Evolutionary conservation across 2,329 filamentous ascomycete genomes (phyloP), one percentile per base, ranked within the genome.

Genomic region (Purpureocillium takamizusanense): DNA sequence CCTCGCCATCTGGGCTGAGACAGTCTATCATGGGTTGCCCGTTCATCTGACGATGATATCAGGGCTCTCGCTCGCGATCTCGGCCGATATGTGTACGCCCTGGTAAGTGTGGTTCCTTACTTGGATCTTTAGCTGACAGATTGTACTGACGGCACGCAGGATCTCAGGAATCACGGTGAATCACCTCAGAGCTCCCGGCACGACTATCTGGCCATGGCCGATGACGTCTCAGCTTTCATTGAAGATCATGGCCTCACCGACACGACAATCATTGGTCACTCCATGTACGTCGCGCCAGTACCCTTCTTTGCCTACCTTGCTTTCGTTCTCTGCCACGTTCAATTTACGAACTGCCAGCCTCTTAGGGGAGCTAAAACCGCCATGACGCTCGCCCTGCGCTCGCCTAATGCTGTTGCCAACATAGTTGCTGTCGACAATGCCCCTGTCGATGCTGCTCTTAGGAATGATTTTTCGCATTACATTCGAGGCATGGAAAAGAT

Each of bases 381-480:
- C 50, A 95, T 97, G 90, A 71, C 83, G 0, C 68, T 95, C 42
- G 87, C 87, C 4, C 74, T 97, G 28, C 69, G 74, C 32, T 72
- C 77, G 1, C 86, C 86, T 0, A 66, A 76, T 6, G 64, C 79
- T 3, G 72, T 95, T 42, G 69, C 72, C 13, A 77, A 82, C 50
- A 66, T 97, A 37, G 74, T 95, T 21, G 74, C 87, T 2, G 88
- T 97, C 11, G 90, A 97, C 65, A 97, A 97, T 56, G 87, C 89
- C 4, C 90, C 90, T 2, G 72, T 94, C 8, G 87, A 94, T 56
- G 84, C 83, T 12, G 73, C 76, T 0, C 70, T 97, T 4, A 74
- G 76, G 45, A 77, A 74, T 45, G 77, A 83, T 53, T 97, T 97
- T 56, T 76, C 70, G 4, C 78, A 76, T 44, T 97, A 95, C 61